phyloP scores from a whole-genome alignment of 2,329 filamentous ascomycete species.

The Hansfordia pulvinata region DNA sequence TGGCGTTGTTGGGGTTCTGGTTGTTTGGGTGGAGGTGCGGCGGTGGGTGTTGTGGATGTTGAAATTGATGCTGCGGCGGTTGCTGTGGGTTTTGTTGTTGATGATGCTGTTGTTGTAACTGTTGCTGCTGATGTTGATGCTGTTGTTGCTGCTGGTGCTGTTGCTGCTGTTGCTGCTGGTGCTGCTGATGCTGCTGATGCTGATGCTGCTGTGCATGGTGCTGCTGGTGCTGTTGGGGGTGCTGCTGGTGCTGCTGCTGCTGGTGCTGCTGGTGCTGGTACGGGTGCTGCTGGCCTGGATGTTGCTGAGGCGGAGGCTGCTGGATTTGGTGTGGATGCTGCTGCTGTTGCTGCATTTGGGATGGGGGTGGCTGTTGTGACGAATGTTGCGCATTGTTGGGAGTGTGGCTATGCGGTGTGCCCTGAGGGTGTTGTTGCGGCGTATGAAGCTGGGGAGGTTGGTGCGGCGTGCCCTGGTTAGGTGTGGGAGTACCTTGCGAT shows the following conservation, averaged over 20 bases:
- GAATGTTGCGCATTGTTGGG: constrained; percentile 12
- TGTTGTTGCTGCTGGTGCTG: constrained; percentile 1
- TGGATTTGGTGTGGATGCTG: constrained; percentile 1
- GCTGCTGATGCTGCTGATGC: constrained; percentile 1
- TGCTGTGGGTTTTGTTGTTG: constrained; percentile 1
- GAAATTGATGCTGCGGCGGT: not conserved
- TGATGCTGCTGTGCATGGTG: not conserved
- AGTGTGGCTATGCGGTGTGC: constrained; percentile 17
- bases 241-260: constrained; percentile 1
- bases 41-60: constrained; percentile 13
- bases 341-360: not conserved
- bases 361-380: not conserved
- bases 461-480: constrained; percentile 18
- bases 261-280: constrained; percentile 1
- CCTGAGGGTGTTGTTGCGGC: constrained; percentile 17
- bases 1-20: too few relatives aligned
- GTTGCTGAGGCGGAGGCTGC: constrained; percentile 1
- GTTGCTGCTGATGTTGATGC: constrained; percentile 1
- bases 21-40: too few relatives aligned
- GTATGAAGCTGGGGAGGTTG: constrained; percentile 20
- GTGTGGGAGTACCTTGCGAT: constrained; percentile 20
- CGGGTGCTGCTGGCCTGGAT: not conserved
- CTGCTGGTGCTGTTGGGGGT: not conserved
- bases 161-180: constrained; percentile 1
- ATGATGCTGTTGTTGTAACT: constrained; percentile 1